Evolutionary conservation across 108 stramenopile genomes (phyloP).

Genomic region (Parmales sp.): DNA sequence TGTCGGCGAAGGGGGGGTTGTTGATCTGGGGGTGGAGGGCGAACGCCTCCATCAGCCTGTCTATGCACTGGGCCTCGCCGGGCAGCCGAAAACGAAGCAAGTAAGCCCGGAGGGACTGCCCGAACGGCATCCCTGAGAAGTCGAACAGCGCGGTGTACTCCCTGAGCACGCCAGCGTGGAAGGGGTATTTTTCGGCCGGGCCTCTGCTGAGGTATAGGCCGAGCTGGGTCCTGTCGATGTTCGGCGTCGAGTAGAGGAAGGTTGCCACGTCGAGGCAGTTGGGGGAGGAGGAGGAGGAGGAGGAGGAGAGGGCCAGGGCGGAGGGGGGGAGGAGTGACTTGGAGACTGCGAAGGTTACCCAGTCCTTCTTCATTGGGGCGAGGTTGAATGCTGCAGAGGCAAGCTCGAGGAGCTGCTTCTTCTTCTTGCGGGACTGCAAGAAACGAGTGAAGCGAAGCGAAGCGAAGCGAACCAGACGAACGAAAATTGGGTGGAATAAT

Average conservation of each 20-base stretch:
- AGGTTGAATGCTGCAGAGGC: slow-evolving; percentile 70
- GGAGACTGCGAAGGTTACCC: slow-evolving; percentile 68
- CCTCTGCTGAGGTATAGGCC: slow-evolving; percentile 86
- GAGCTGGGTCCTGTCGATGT: slow-evolving; percentile 74
- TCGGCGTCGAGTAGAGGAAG: slow-evolving; percentile 68
- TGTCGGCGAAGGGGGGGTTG: no score
- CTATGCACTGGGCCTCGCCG: slow-evolving; percentile 94
- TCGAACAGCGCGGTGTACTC: slow-evolving; percentile 60
- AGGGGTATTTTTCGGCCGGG: slow-evolving; percentile 74
- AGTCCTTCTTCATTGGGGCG: slow-evolving; percentile 47
- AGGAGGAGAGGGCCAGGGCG: no score
- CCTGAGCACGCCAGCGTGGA: slow-evolving; percentile 60
- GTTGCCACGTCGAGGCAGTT: slow-evolving; percentile 51
- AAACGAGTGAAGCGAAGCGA: no score
- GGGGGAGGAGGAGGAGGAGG: no score
- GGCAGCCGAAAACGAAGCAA: slow-evolving; percentile 80
- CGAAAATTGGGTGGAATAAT: no score
- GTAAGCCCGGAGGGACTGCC: slow-evolving; percentile 66
- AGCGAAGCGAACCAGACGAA: no score
- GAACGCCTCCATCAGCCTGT: slow-evolving; percentile 91
- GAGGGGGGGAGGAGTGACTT: no score
- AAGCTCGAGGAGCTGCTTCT: slow-evolving; percentile 59
- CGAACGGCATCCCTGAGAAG: slow-evolving; percentile 57
- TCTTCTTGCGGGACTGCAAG: slow-evolving; percentile 63
- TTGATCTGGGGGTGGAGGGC: no score